Evolutionary conservation across 805 yeast species (phyloP).

Genomic region (Kuraishia hungarica): DNA sequence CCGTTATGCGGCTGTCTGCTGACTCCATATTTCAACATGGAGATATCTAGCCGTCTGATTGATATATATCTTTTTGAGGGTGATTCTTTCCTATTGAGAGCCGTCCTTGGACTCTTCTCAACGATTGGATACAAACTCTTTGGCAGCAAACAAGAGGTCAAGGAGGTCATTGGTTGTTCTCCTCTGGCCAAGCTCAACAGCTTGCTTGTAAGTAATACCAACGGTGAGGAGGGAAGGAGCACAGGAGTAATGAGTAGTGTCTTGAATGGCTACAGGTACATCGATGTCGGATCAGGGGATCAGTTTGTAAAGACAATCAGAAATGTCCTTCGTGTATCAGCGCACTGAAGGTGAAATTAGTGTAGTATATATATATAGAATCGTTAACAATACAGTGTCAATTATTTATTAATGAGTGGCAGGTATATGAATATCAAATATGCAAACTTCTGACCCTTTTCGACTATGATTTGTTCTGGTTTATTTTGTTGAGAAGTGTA

Average conservation of each 20-base stretch:
- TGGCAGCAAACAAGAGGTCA: constrained; percentile 40
- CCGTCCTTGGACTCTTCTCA: constrained; percentile 42
- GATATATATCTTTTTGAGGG: constrained; percentile 60
- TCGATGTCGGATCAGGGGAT: constrained; percentile 41
- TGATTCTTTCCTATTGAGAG: constrained; percentile 43
- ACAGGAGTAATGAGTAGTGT: constrained; percentile 5
- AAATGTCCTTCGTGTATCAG: constrained; percentile 22
- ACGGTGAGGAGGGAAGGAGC: constrained; percentile 2
- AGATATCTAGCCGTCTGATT: constrained; percentile 37
- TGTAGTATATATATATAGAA: neutral
- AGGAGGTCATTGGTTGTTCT: constrained; percentile 27
- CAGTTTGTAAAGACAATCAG: constrained; percentile 38
- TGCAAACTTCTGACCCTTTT: neutral
- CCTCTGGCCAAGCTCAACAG: constrained; percentile 18
- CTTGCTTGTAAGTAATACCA: neutral
- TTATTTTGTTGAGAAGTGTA: constrained; percentile 30
- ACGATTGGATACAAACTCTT: constrained; percentile 41
- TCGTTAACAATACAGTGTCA: neutral
- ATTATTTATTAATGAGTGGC: neutral
- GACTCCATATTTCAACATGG: constrained; percentile 34
- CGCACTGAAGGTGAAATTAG: neutral
- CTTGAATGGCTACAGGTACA: constrained; percentile 19
- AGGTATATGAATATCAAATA: neutral
- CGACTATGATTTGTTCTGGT: constrained; percentile 3
- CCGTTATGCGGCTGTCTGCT: constrained; percentile 36